Evolutionary conservation across 257 asterid genomes (phyloP).

Genomic region (Plectranthus barbatus): DNA sequence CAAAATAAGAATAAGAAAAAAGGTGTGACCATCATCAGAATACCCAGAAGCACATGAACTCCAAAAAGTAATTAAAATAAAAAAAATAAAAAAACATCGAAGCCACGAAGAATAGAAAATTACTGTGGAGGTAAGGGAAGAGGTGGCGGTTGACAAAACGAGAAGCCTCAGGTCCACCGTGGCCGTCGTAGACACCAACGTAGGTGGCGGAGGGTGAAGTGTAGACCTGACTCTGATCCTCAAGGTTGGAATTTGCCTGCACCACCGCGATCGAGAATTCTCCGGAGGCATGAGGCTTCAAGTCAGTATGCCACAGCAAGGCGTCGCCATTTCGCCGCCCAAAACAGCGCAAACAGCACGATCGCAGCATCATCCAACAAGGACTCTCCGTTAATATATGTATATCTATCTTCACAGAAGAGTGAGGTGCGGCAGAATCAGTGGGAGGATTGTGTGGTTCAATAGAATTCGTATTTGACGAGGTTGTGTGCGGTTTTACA

Average conservation of each 20-base stretch:
- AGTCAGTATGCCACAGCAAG: slow-evolving; percentile 71
- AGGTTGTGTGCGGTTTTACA: slow-evolving; percentile 22
- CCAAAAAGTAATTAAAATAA: neutral
- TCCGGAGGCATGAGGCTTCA: slow-evolving; percentile 79
- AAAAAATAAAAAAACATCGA: neutral
- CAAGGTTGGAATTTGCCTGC: slow-evolving; percentile 84
- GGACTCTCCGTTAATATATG: too few relatives aligned
- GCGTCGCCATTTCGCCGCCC: slow-evolving; percentile 65
- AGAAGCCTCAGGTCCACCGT: slow-evolving; percentile 97
- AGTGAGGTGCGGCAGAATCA: too few relatives aligned
- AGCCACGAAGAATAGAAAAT: neutral
- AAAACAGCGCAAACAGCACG: slow-evolving; percentile 48
- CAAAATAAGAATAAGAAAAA: too few relatives aligned
- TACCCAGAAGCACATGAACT: neutral
- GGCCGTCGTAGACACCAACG: slow-evolving; percentile 94
- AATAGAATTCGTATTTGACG: neutral
- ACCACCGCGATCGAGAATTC: slow-evolving; percentile 91
- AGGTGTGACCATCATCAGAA: neutral
- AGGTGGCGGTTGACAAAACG: slow-evolving; percentile 78
- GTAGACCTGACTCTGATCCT: slow-evolving; percentile 91
- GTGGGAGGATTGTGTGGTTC: neutral
- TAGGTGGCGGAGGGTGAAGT: slow-evolving; percentile 87
- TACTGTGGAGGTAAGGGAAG: slow-evolving; percentile 74
- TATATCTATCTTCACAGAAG: too few relatives aligned
- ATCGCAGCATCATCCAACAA: slow-evolving; percentile 66